A percentile compares a stretch with the other conserved stretches of the same genome.
Evolutionary conservation across 2,329 filamentous ascomycete genomes (phyloP).

Genomic region (Fusarium sp.): DNA sequence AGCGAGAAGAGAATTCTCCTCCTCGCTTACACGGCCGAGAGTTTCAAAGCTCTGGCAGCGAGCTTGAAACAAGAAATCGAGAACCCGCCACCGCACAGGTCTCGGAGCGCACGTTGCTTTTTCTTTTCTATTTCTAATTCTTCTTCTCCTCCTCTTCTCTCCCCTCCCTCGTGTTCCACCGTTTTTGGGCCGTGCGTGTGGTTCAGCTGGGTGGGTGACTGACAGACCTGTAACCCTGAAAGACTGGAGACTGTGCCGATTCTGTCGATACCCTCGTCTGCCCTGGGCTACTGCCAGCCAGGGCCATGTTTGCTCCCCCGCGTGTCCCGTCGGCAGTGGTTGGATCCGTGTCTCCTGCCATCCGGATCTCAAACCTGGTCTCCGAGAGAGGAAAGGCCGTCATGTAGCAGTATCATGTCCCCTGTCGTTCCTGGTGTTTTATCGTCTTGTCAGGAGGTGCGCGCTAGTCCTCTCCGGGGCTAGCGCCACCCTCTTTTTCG

Average conservation of each 20-base stretch:
- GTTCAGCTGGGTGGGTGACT: conserved; percentile 15
- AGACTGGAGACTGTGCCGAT: not conserved
- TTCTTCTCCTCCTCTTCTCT: not conserved
- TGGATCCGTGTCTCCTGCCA: conserved; percentile 41
- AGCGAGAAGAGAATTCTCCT: conserved; percentile 3
- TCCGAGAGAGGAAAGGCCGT: conserved; percentile 26
- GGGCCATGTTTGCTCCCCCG: conserved; percentile 21
- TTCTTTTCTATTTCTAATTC: not conserved
- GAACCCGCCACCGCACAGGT: conserved; percentile 28
- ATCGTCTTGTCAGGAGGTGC: conserved; percentile 22
- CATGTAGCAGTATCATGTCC: conserved; percentile 23
- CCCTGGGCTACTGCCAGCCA: conserved; percentile 17
- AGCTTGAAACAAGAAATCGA: conserved; percentile 39
- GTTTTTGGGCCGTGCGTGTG: conserved; percentile 1
- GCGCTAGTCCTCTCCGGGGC: conserved; percentile 21
- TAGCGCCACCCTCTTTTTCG: conserved; percentile 28
- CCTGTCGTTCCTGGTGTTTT: conserved; percentile 42
- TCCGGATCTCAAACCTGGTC: conserved; percentile 36
- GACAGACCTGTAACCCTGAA: conserved; percentile 11
- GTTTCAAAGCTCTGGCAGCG: conserved; percentile 31
- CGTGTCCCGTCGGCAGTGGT: conserved; percentile 27
- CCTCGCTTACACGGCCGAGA: conserved; percentile 38
- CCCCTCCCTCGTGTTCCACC: not conserved
- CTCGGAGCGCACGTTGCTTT: not conserved
- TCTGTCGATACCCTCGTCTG: conserved; percentile 16